Evolutionary conservation across 345 rosid genomes (phyloP).

Genomic region (Gossypium raimondii): DNA sequence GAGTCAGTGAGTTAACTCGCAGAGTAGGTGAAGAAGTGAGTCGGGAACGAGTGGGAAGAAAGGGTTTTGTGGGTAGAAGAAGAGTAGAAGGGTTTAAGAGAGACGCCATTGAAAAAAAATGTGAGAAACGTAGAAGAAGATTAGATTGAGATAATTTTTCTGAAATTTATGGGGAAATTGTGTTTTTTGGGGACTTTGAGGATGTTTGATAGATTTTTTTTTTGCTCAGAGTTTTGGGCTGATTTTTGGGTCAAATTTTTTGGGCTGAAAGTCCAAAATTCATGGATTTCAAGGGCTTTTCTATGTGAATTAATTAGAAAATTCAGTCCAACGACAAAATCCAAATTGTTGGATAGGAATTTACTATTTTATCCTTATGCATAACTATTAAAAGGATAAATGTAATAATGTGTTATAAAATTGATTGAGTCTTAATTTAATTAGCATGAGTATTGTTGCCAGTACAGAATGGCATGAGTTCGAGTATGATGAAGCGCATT

Average conservation of each 20-base stretch:
- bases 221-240: too few species aligned
- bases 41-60: background rate
- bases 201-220: background rate
- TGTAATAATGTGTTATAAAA: too few species aligned
- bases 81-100: conserved; percentile 37
- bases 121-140: background rate
- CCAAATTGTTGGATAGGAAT: too few species aligned
- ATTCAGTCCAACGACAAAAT: too few species aligned
- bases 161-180: background rate
- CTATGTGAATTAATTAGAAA: too few species aligned
- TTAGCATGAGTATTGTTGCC: rapidly evolving
- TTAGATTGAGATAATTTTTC: background rate
- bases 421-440: too few species aligned
- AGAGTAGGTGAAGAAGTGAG: conserved; percentile 16
- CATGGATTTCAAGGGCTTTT: background rate
- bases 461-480: rapidly evolving
- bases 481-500: too few species aligned
- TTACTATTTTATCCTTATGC: too few species aligned
- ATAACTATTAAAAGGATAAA: too few species aligned
- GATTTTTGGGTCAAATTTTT: background rate
- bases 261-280: background rate
- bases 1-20: conserved; percentile 19
- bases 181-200: background rate
- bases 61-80: conserved; percentile 38
- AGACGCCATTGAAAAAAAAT: conserved; percentile 43